Percentiles rank a stretch among this genome's conserved stretches.
These are phyloP conservation scores for Sporothrix schenckii DNA, from an alignment of 2,329 filamentous ascomycete species.

Conservation along the genomic window DNA sequence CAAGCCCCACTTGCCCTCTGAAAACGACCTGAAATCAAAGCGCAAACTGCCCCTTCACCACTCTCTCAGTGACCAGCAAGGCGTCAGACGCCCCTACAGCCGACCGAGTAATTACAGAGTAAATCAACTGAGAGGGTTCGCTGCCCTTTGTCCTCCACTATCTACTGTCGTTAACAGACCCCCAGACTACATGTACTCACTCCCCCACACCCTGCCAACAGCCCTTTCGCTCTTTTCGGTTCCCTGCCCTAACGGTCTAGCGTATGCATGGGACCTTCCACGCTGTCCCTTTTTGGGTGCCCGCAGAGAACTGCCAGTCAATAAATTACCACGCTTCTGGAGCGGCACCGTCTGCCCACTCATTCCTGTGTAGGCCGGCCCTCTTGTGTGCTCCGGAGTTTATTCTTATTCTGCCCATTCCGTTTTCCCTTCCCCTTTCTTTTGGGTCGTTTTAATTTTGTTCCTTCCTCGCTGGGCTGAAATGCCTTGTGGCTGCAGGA, in stretches of 20 bases:
- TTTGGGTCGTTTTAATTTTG: too few species aligned
- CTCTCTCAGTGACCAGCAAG: neutral
- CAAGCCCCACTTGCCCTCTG: slow-evolving; percentile 4
- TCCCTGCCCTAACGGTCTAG: slow-evolving; percentile 23
- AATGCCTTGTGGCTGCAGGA: slow-evolving; percentile 9
- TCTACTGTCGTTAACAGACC: neutral
- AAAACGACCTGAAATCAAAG: slow-evolving; percentile 16
- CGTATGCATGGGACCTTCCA: slow-evolving; percentile 7
- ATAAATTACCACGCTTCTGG: neutral
- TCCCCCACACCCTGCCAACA: slow-evolving; percentile 23
- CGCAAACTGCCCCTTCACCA: neutral
- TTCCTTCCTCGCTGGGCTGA: slow-evolving; percentile 25
- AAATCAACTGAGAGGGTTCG: neutral
- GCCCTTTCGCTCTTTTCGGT: slow-evolving; percentile 9
- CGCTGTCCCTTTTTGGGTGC: neutral
- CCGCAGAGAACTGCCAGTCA: too few species aligned
- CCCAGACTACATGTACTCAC: neutral
- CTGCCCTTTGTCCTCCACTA: neutral
- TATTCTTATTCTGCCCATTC: neutral
- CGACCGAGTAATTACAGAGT: too few species aligned
- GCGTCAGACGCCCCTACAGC: neutral
- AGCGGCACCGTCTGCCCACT: neutral
- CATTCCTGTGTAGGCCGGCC: neutral
- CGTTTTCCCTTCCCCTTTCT: slow-evolving; percentile 1
- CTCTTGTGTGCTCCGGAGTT: neutral